These are phyloP conservation scores for Boechera retrofracta DNA, from an alignment of 345 rosid genomes.

Conservation along the genomic window DNA sequence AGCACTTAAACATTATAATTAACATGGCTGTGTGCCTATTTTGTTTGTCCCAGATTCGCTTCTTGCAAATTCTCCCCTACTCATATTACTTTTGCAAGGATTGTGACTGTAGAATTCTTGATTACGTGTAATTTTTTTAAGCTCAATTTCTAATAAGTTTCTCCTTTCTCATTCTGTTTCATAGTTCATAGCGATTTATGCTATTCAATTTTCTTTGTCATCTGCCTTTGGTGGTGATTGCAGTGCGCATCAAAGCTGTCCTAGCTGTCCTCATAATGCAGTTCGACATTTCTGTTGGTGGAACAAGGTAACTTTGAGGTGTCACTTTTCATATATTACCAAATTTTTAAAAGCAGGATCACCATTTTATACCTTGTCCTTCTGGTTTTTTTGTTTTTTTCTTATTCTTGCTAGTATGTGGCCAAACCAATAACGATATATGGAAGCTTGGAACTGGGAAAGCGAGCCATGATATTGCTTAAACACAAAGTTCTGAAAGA, in stretches of 20 bases:
- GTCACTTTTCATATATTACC: constrained; percentile 1
- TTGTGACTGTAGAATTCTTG: constrained; percentile 90
- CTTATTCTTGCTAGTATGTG: constrained; percentile 57
- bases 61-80: constrained; percentile 82
- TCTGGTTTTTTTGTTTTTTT: not conserved
- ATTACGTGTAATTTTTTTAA: constrained; percentile 61
- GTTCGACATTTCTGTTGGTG: constrained; percentile 99
- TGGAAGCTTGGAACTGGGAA: constrained; percentile 56
- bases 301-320: constrained; percentile 73
- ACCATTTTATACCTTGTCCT: constrained; percentile 22
- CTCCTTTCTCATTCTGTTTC: constrained; percentile 5
- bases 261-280: constrained; percentile 74
- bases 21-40: constrained; percentile 23
- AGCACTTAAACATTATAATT: constrained; percentile 26
- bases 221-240: constrained; percentile 25
- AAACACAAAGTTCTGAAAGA: constrained; percentile 77
- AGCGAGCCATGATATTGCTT: constrained; percentile 86
- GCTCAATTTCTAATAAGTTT: not conserved
- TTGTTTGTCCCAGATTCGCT: constrained; percentile 72
- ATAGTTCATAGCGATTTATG: constrained; percentile 6
- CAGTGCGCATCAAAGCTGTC: constrained; percentile 64
- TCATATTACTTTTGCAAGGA: constrained; percentile 95
- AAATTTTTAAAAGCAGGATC: constrained; percentile 7
- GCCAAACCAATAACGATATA: constrained; percentile 69
- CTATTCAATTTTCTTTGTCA: not conserved